These are phyloP conservation scores for Suhomyces yuchorum DNA, from an alignment of 1,139 yeast species.

Conservation along the genomic window DNA sequence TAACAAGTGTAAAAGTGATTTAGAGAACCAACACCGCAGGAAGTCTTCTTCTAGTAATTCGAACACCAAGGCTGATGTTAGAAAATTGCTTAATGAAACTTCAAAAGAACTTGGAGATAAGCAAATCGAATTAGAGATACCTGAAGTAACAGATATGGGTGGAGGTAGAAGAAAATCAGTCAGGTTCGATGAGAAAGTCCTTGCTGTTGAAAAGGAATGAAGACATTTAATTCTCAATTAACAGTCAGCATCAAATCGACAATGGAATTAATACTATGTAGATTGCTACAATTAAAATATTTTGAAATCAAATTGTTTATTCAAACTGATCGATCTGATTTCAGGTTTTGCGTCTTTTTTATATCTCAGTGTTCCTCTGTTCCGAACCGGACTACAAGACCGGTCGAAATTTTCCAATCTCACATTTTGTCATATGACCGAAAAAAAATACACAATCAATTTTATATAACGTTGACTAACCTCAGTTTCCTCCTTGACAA, in stretches of 20 bases:
- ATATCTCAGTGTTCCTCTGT: not conserved
- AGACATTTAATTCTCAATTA: no score
- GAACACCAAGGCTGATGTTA: constrained; percentile 41
- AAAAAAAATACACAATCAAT: constrained; percentile 1
- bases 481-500: not conserved
- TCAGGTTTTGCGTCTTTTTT: not conserved
- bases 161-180: constrained; percentile 70
- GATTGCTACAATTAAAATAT: no score
- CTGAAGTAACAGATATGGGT: constrained; percentile 25
- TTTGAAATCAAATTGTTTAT: no score
- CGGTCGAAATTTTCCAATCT: constrained; percentile 9
- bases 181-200: constrained; percentile 66
- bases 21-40: constrained; percentile 39
- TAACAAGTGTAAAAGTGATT: constrained; percentile 62
- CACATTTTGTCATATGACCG: constrained; percentile 2
- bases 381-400: constrained; percentile 14
- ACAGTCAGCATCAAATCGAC: no score
- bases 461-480: not conserved
- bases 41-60: constrained; percentile 28
- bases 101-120: constrained; percentile 39
- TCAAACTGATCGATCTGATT: not conserved
- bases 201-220: constrained; percentile 31
- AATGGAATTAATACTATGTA: no score
- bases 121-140: constrained; percentile 53
- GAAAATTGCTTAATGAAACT: constrained; percentile 46